phyloP scores from a whole-genome alignment of 2,329 filamentous ascomycete species.

The Exophiala spinifera region DNA sequence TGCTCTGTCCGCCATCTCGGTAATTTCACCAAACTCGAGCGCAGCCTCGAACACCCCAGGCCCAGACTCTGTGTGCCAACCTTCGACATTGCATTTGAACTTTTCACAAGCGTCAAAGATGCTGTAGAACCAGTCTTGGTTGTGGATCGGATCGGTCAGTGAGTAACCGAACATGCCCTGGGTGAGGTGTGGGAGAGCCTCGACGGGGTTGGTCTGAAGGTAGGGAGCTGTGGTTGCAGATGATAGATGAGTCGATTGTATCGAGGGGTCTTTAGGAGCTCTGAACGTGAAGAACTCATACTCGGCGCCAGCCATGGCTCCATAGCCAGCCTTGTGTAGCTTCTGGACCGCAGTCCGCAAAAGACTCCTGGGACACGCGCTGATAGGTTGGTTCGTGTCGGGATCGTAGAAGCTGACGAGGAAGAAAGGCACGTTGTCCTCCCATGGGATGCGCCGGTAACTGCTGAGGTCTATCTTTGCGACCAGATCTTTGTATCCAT shows the following conservation, averaged over 20 bases:
- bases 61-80: conserved; percentile 93
- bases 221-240: conserved; percentile 70
- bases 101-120: conserved; percentile 75
- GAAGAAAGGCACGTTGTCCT: conserved; percentile 81
- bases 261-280: conserved; percentile 53
- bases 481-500: conserved; percentile 82
- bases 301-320: conserved; percentile 87
- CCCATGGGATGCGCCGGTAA: conserved; percentile 86
- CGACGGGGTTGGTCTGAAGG: conserved; percentile 68
- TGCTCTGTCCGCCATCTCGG: conserved; percentile 86
- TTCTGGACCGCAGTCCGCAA: conserved; percentile 67
- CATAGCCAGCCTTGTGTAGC: conserved; percentile 65
- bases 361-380: conserved; percentile 75
- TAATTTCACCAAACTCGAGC: conserved; percentile 83
- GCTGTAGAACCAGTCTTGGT: conserved; percentile 88
- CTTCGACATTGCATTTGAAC: conserved; percentile 80
- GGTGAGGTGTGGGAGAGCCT: conserved; percentile 73
- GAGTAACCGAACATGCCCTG: conserved; percentile 48
- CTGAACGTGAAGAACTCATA: conserved; percentile 95
- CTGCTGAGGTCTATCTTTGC: conserved; percentile 74
- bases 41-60: conserved; percentile 94
- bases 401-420: conserved; percentile 80
- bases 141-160: conserved; percentile 60
- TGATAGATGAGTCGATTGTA: conserved; percentile 53
- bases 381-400: conserved; percentile 67